These are phyloP conservation scores for Cyclostephanos invisitatus DNA, from an alignment of 108 stramenopile genomes.

Conservation along the genomic window DNA sequence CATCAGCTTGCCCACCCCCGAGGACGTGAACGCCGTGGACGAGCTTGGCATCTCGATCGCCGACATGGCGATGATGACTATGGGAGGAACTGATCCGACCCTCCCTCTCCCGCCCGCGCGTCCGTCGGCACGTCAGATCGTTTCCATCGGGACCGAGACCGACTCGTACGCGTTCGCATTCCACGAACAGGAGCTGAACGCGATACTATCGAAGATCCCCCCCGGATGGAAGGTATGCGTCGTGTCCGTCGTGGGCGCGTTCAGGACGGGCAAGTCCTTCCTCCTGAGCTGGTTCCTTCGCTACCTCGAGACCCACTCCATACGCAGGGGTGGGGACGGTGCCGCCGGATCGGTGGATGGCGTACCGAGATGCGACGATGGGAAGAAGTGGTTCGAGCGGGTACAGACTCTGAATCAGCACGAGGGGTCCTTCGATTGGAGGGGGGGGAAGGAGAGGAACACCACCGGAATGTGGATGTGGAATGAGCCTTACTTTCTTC, in stretches of 20 bases:
- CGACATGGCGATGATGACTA: neutral
- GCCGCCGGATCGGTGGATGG: neutral
- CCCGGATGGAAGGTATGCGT: conserved; percentile 90
- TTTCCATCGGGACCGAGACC: conserved; percentile 81
- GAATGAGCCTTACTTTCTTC: conserved; percentile 91
- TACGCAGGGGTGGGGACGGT: conserved; percentile 19
- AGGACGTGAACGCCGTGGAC: conserved; percentile 18
- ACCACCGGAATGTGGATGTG: conserved; percentile 99
- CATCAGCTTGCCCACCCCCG: conserved; percentile 6
- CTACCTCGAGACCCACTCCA: conserved; percentile 65
- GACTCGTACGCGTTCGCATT: conserved; percentile 84
- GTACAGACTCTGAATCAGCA: conserved; percentile 58
- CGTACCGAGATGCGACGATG: conserved; percentile 13
- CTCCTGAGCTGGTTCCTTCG: conserved; percentile 94
- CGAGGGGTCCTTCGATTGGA: conserved; percentile 89
- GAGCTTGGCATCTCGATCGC: conserved; percentile 12
- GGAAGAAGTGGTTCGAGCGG: conserved; percentile 66
- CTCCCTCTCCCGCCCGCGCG: neutral
- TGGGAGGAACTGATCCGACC: neutral
- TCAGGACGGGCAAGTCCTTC: conserved; percentile 97
- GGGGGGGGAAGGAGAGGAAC: conserved; percentile 91
- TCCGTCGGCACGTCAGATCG: conserved; percentile 72
- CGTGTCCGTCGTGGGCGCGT: conserved; percentile 96
- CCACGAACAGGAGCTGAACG: conserved; percentile 77
- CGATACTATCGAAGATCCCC: conserved; percentile 76